These are phyloP conservation scores for Colletotrichum cordylinicola DNA, from an alignment of 2,329 filamentous ascomycete genomes.

Conservation along the genomic window DNA sequence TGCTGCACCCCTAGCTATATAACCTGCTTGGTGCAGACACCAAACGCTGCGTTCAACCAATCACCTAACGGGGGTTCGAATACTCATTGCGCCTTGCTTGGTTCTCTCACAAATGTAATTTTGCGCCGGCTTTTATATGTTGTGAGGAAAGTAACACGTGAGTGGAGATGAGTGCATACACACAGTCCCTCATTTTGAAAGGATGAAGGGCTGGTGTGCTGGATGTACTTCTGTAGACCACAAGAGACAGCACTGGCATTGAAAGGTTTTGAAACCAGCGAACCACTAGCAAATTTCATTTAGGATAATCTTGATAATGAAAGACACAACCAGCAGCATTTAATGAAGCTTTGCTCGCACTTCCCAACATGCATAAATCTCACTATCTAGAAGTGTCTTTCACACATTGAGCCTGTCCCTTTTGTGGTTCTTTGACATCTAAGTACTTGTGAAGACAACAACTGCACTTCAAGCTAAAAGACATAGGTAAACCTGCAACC, in stretches of 20 bases:
- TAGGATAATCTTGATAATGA: rapidly evolving
- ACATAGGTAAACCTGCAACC: rapidly evolving
- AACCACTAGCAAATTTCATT: not conserved
- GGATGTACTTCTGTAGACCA: not conserved
- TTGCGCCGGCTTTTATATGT: not conserved
- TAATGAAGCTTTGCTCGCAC: not conserved
- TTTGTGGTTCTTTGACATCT: not conserved
- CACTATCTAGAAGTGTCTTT: rapidly evolving
- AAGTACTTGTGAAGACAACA: not conserved
- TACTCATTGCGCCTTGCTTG: not conserved
- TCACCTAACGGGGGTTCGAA: not conserved
- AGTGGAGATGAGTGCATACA: not conserved
- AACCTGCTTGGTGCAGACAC: not conserved
- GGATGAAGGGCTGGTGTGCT: not conserved
- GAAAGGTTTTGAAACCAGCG: rapidly evolving
- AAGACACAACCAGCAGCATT: not conserved
- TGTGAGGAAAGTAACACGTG: not conserved
- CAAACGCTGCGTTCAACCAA: not conserved
- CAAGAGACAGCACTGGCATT: rapidly evolving
- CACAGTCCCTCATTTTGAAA: not conserved
- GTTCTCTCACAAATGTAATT: not conserved
- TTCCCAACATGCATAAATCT: not conserved
- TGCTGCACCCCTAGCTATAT: not conserved
- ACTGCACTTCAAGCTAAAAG: not conserved
- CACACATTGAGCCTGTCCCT: not conserved